Evolutionary conservation across 805 yeast genomes (phyloP).

Genomic region (Saccharomycopsis malanga): DNA sequence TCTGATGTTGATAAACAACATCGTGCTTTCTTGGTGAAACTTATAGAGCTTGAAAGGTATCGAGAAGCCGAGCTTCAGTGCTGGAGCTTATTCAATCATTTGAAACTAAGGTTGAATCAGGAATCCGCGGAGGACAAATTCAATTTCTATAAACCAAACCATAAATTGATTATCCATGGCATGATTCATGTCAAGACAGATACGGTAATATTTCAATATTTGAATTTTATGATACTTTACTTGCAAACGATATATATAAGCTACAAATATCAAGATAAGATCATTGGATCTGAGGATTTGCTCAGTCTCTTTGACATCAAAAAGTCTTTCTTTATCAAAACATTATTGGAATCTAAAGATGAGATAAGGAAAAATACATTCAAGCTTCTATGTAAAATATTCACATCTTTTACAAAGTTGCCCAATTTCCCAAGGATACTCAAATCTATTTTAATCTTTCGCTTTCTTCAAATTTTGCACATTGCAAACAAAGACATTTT

Average conservation of each 20-base stretch:
- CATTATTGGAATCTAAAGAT: not conserved
- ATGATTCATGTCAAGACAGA: not conserved
- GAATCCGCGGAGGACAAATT: not conserved
- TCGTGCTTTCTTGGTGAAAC: slow-evolving; percentile 4
- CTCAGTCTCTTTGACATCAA: not conserved
- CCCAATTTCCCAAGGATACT: slow-evolving; percentile 2
- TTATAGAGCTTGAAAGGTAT: slow-evolving; percentile 5
- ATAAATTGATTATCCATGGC: slow-evolving; percentile 5
- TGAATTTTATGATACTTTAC: slow-evolving; percentile 14
- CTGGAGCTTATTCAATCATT: slow-evolving; percentile 4
- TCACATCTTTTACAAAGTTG: not conserved
- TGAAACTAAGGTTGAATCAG: not conserved
- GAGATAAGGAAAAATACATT: not conserved
- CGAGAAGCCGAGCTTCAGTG: slow-evolving; percentile 1
- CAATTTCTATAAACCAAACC: not conserved
- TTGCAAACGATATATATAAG: slow-evolving; percentile 13
- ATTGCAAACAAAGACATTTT: not conserved
- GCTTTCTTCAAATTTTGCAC: not conserved
- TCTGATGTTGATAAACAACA: not conserved
- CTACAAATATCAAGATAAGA: slow-evolving; percentile 4
- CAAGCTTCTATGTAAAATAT: not conserved
- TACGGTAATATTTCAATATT: slow-evolving; percentile 2
- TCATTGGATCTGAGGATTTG: slow-evolving; percentile 10
- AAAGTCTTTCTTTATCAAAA: slow-evolving; percentile 1
- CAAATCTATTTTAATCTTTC: not conserved